These are phyloP conservation scores for Dichomitus squalens DNA, from an alignment of 1,284 basidiomycete species.

Conservation along the genomic window DNA sequence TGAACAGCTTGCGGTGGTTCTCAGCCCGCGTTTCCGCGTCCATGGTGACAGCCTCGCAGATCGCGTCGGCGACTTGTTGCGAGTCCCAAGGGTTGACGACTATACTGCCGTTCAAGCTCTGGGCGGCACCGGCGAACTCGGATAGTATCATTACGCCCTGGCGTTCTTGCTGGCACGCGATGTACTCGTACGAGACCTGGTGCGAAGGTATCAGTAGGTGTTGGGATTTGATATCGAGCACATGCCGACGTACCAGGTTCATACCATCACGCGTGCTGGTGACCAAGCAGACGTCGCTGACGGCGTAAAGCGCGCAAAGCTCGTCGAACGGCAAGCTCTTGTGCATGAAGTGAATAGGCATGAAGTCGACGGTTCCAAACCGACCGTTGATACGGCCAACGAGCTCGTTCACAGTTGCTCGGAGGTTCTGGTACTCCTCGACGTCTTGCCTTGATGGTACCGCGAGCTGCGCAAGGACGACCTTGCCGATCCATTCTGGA, in stretches of 20 bases:
- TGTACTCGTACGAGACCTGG: constrained; percentile 99
- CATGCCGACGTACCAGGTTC: constrained; percentile 79
- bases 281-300: constrained; percentile 96
- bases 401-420: constrained; percentile 95
- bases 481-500: constrained; percentile 99
- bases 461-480: constrained; percentile 95
- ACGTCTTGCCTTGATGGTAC: constrained; percentile 98
- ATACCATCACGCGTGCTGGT: constrained; percentile 97
- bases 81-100: constrained; percentile 98
- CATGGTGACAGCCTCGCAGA: constrained; percentile 94
- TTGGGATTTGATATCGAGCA: neutral
- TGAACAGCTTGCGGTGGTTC: constrained; percentile 95
- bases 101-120: constrained; percentile 90
- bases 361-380: constrained; percentile 98
- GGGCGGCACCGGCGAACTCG: constrained; percentile 97
- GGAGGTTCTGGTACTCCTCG: constrained; percentile 98
- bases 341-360: constrained; percentile 99
- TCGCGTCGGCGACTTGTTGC: constrained; percentile 94
- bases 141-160: constrained; percentile 98
- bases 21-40: constrained; percentile 76
- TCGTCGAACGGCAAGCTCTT: constrained; percentile 94
- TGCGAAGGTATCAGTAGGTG: neutral
- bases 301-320: constrained; percentile 93
- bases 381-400: constrained; percentile 98
- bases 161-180: constrained; percentile 90